Evolutionary conservation across 495 filamentous ascomycete genomes (phyloP), one percentile per base, ranked within the genome.

Genomic region (Penicillium crystallinum): DNA sequence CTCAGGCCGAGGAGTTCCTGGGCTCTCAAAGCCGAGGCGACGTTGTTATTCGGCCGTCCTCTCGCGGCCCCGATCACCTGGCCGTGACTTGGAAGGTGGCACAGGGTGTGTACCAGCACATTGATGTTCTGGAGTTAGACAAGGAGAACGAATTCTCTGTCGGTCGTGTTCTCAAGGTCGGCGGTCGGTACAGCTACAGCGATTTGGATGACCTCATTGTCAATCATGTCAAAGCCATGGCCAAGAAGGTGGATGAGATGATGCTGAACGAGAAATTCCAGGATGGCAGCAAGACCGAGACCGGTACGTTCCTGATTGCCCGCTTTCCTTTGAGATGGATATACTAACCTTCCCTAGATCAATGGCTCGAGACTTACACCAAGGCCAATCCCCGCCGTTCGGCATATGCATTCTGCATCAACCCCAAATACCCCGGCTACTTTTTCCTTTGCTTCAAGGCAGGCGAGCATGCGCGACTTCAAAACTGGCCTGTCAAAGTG

Each of bases 81-180:
- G 90, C 92, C 3, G 81, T 98, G 35, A 98, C 93, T 1, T 98
- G 93, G 93, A 98, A 97, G 71, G 90, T 98, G n/a, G 81, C 88
- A 0, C 89, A 97, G 57, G 86, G 87, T 50, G 82, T 97, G 31
- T 97, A 89, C 61, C 92, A 98, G 72, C 93, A 98, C 62, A 89
- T 98, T 49, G 95, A 98, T 66, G 95, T 98, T 30, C 80, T 98
- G 17, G 93, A 98, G 68, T 69, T 98, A 49, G 89, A 95, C 70
- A 98, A 98, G 71, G 90, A 92, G 56, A 97, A 88, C 45, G 91
- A 97, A 68, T 95, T 96, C 66, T 90, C 89, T 4, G 86, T 97
- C 11, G 93, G 95, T 27, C 83, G 81, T 49, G 81, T 81, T 14
- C 78, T 97, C 39, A 89, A 87, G 58, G 86, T 97, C 35, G 88